Evolutionary conservation across 371 early-diverging fungal genomes (phyloP).

Genomic region (Nematocida displodere): DNA sequence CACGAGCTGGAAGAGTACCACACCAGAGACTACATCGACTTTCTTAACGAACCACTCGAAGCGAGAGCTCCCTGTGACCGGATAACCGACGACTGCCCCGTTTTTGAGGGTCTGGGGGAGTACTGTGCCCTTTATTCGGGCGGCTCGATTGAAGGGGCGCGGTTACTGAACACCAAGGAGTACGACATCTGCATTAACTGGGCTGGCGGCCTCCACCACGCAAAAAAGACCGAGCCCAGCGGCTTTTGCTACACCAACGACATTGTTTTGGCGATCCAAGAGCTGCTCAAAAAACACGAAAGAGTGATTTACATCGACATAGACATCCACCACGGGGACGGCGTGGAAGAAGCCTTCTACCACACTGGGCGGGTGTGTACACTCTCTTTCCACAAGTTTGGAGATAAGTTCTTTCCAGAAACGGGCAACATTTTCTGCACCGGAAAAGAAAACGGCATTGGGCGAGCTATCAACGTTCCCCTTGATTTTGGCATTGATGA

Average conservation of each 20-base stretch:
- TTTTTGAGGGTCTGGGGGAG: slow-evolving; percentile 68
- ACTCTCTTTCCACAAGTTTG: slow-evolving; percentile 92
- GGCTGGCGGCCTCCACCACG: slow-evolving; percentile 97
- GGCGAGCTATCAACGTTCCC: slow-evolving; percentile 91
- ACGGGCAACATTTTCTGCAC: slow-evolving; percentile 74
- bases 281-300: slow-evolving; percentile 80
- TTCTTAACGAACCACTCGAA: not conserved
- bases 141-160: slow-evolving; percentile 69
- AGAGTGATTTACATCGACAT: slow-evolving; percentile 96
- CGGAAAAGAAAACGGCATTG: slow-evolving; percentile 73
- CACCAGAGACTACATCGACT: slow-evolving; percentile 41
- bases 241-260: slow-evolving; percentile 99
- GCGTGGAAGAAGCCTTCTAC: slow-evolving; percentile 95
- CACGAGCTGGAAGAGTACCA: slow-evolving; percentile 47
- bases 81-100: slow-evolving; percentile 69
- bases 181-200: slow-evolving; percentile 92
- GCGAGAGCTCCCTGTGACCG: slow-evolving; percentile 29
- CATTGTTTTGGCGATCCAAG: slow-evolving; percentile 86
- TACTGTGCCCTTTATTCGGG: slow-evolving; percentile 64
- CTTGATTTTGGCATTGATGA: slow-evolving; percentile 92
- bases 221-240: slow-evolving; percentile 83
- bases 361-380: slow-evolving; percentile 96
- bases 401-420: slow-evolving; percentile 85
- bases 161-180: slow-evolving; percentile 76
- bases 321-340: slow-evolving; percentile 98